Evolutionary conservation across 1,284 basidiomycete species (phyloP), one percentile per base, ranked within the genome.

Genomic region (Austroboletus olivaceoglutinosus): DNA sequence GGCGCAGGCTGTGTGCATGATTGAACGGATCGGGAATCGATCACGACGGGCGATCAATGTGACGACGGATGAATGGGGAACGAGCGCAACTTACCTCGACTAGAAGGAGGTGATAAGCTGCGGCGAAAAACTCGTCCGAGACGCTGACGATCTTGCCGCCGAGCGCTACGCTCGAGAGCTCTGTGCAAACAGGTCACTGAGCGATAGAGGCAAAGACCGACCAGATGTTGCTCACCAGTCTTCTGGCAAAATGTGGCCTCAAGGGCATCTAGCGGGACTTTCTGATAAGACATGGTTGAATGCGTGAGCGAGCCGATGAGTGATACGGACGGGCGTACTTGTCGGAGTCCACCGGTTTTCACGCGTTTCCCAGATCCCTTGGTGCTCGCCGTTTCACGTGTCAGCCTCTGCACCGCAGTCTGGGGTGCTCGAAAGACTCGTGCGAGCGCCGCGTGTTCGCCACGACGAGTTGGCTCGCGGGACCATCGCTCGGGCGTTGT

Each of bases 71-170:
- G 25, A 13, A n/a, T 10, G 29, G 22, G 15, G 15, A 15, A 23
- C 22, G 7, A n/a, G 5, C 23, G 19, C 31, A 25, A 64, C 80
- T 62, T 57, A 93, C 93, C 70, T 86, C 82, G 34, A 89, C 85
- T 55, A 91, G 82, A 58, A 99, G 78, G 21, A 99, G 77, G 70
- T 97, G 88, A 53, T 75, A 80, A 0, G 91, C 92, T 57, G 86
- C 83, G 11, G 92, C 93, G 64, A 99, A 99, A 77, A 98, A 99
- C 58, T 99, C 94, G 70, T 99, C 96, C 6, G 93, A 97, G 48
- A 89, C 85, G 9, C 80, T 76, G 29, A 89, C 69, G 54, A 98
- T 77, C 50, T 77, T 70, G 12, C 86, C 93, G 22, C 93, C 96
- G 13, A 98, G 75, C 0, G 88, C 85, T 16, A 86, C 85, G 58